A percentile compares a stretch with the other conserved stretches of the same genome.
Conservation (phyloP, 768 basidiomycete species). For the Naematelia aurantialba region DNA sequence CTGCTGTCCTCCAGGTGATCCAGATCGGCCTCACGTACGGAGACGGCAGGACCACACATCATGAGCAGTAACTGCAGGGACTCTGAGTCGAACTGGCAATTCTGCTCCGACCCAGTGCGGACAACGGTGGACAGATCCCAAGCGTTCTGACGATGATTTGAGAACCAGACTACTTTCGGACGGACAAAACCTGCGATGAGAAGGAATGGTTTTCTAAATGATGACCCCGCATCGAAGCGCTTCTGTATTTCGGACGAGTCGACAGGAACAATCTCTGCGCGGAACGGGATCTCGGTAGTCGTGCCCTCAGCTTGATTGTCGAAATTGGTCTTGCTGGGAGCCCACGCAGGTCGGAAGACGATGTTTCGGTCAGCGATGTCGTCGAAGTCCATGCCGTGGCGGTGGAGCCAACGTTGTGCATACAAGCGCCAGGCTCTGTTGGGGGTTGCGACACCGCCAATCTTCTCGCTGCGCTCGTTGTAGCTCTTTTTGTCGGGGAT, state of each 20-base stretch:
- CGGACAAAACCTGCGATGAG: neutral
- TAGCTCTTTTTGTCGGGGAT: neutral
- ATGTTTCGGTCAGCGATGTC: neutral
- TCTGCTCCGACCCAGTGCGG: neutral
- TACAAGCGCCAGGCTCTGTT: neutral
- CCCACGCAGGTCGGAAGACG: neutral
- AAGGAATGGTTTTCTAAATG: neutral
- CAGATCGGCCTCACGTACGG: neutral
- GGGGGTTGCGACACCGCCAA: neutral
- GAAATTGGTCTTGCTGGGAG: neutral
- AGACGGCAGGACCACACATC: neutral
- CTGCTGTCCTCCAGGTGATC: neutral
- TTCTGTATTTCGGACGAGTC: neutral
- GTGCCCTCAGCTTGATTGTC: neutral
- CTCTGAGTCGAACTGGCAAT: neutral
- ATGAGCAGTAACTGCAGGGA: neutral
- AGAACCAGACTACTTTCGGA: neutral
- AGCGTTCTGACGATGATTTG: neutral
- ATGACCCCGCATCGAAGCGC: neutral
- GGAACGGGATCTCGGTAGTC: neutral
- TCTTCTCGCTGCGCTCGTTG: neutral
- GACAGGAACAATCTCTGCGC: neutral
- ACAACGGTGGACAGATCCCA: neutral
- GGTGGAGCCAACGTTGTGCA: neutral
- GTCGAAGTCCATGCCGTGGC: neutral